Percentiles rank a stretch among this genome's conserved stretches.
Conservation (phyloP, 225 moss, liverwort and hornwort species). For the Pseudoscleropodium purum region DNA sequence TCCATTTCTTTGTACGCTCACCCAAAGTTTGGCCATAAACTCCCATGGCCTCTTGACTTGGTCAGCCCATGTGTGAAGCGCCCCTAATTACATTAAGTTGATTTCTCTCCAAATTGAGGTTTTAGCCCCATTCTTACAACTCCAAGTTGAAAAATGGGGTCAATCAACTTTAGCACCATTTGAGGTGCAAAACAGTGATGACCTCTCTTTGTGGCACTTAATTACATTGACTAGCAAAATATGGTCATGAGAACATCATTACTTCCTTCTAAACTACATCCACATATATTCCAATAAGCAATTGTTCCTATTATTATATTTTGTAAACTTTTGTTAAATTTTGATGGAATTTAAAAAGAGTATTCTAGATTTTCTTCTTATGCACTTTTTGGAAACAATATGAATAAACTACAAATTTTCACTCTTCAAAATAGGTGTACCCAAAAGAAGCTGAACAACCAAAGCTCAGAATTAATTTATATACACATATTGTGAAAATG, state of each 20-base stretch:
- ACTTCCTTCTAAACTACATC: neutral
- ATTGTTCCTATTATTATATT: neutral
- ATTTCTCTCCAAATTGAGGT: neutral
- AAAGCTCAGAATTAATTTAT: neutral
- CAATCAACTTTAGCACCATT: too few relatives aligned
- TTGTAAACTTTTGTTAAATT: neutral
- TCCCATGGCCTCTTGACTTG: too few relatives aligned
- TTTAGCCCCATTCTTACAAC: neutral
- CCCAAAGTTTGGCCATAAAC: too few relatives aligned
- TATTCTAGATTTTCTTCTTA: accelerated
- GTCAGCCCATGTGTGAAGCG: too few relatives aligned
- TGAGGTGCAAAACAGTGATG: neutral
- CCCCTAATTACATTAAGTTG: neutral
- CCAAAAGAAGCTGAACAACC: neutral
- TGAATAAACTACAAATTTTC: neutral
- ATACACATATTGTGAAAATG: neutral
- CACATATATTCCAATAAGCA: neutral
- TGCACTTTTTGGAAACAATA: neutral
- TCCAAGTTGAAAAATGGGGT: neutral
- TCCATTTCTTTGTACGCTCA: too few relatives aligned
- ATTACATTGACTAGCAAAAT: neutral
- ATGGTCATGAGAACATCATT: neutral
- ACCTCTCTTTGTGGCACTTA: neutral
- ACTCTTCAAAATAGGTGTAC: neutral
- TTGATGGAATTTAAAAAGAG: neutral